Evolutionary conservation across 352 stramenopile genomes (phyloP), one percentile per base, ranked within the genome.

Genomic region (Globisporangium perplexum): DNA sequence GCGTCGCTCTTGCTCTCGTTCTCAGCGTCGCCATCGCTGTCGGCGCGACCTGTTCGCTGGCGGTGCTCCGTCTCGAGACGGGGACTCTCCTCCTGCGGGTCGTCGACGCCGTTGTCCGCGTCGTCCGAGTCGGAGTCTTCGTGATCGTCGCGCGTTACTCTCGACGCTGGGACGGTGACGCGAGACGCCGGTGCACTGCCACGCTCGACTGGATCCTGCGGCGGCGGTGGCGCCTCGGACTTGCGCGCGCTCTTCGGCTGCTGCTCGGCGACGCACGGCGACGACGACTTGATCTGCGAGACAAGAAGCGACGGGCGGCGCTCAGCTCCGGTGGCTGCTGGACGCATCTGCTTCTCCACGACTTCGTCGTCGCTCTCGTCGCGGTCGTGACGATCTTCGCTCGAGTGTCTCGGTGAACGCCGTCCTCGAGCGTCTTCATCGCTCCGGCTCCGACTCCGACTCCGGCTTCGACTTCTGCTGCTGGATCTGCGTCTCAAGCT

Each of bases 241-340:
- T n/a, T n/a, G n/a, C n/a, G n/a, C n/a, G n/a, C n/a, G n/a, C n/a
- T n/a, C n/a, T n/a, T n/a, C n/a, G n/a, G n/a, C n/a, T n/a, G 41
- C 60, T 59, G 28, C 53, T 67, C 35, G 14, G 55, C n/a, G 50
- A 41, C 17, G 28, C 39, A 31, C 39, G 66, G 62, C 31, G 69
- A 75, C 0, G 71, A 50, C 0, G 71, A 70, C 43, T 86, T 88
- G 64, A 86, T 86, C 50, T 80, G 74, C 23, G 77, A 72, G 7
- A 88, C 73, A 20, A 86, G 60, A 4, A 85, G 62, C 20, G 62
- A 66, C n/a, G 57, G 55, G 7, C 66, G 66, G 1, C 43, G 43
- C 43, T 35, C 42, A 0, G 23, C 14, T 18, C 59, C 74, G 10
- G 38, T n/a, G n/a, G n/a, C 48, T n/a, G 30, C 18, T 4, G 20